These are phyloP conservation scores for Bothriochloa decipiens DNA, from an alignment of 176 grass and related monocot species.

Conservation along the genomic window DNA sequence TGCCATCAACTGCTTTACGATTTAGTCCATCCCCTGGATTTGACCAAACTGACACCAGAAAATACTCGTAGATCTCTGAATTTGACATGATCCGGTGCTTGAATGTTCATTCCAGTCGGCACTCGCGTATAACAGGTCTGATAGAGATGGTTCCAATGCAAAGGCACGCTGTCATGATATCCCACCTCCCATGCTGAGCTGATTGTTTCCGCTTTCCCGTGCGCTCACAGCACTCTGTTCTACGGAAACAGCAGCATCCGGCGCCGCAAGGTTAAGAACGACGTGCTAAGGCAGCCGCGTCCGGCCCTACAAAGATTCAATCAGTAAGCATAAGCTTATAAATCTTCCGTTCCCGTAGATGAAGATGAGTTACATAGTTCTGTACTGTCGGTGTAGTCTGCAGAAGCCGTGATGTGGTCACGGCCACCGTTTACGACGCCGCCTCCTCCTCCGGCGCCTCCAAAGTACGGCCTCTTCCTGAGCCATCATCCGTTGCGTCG, in stretches of 20 bases:
- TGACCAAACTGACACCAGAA: background rate
- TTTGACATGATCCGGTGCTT: background rate
- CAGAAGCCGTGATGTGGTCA: conserved; percentile 7
- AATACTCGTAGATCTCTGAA: background rate
- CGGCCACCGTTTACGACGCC: background rate
- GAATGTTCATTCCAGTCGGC: background rate
- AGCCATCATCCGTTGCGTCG: conserved; percentile 16
- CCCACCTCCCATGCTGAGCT: background rate
- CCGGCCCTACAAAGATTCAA: background rate
- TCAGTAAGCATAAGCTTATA: conserved; percentile 23
- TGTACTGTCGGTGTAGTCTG: background rate
- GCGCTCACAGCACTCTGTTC: conserved; percentile 24
- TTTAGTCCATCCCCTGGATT: conserved; percentile 1
- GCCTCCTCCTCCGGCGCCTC: background rate
- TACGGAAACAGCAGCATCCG: conserved; percentile 16
- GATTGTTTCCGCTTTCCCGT: conserved; percentile 1
- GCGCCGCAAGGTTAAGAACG: conserved; percentile 38
- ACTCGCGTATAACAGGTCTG: background rate
- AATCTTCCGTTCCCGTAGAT: background rate
- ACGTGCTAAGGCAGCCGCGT: background rate
- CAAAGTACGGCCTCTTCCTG: conserved; percentile 8
- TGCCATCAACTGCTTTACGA: background rate
- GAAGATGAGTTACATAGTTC: too few species aligned
- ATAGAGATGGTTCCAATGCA: background rate
- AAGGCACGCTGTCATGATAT: background rate